Evolutionary conservation across 1,284 basidiomycete genomes (phyloP).

Genomic region (Gomphus bonarii): DNA sequence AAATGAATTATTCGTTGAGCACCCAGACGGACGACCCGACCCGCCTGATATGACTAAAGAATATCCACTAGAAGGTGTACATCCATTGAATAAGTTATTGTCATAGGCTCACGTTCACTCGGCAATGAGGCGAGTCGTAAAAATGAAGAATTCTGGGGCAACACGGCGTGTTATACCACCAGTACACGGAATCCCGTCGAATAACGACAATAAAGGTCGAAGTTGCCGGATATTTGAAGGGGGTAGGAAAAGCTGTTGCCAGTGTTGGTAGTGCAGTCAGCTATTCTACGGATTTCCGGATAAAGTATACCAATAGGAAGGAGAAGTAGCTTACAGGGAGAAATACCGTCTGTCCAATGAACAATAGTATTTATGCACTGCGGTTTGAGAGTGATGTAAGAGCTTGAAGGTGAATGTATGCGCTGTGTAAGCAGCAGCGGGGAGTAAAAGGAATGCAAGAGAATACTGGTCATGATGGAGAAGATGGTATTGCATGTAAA

Average conservation of each 20-base stretch:
- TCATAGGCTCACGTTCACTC: background rate
- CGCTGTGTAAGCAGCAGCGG: background rate
- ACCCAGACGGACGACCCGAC: background rate
- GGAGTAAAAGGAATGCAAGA: background rate
- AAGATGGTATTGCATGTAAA: background rate
- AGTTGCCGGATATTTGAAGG: background rate
- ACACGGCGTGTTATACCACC: background rate
- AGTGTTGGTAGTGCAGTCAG: background rate
- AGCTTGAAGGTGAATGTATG: background rate
- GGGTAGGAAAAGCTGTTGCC: background rate
- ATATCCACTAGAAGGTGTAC: background rate
- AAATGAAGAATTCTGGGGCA: background rate
- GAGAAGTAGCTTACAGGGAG: background rate
- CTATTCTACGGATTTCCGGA: slow-evolving; percentile 3
- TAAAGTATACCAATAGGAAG: slow-evolving; percentile 1
- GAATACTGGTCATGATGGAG: background rate
- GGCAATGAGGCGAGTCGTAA: background rate
- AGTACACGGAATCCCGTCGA: slow-evolving; percentile 1
- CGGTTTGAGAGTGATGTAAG: background rate
- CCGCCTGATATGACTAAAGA: background rate
- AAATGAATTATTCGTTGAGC: background rate
- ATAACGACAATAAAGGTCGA: slow-evolving; percentile 1
- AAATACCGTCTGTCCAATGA: background rate
- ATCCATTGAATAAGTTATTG: background rate
- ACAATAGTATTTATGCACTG: slow-evolving; percentile 3